Percentiles rank a stretch among this genome's conserved stretches.
phyloP scores from a whole-genome alignment of 1,139 yeast species.

The Hyphopichia wangnamkhiaoensis region DNA sequence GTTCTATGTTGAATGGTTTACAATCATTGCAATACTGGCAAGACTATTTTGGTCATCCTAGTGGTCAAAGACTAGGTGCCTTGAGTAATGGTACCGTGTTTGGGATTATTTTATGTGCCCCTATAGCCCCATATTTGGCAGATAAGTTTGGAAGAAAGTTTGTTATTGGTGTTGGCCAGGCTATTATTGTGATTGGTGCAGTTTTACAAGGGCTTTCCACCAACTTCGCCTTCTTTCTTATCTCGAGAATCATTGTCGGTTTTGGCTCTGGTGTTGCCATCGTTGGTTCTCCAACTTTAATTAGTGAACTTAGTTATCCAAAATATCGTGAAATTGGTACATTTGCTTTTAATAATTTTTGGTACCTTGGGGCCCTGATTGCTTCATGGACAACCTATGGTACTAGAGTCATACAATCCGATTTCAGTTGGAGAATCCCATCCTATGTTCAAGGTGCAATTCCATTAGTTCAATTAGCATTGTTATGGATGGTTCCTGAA shows the following conservation, averaged over 20 bases:
- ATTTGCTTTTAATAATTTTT: slow-evolving; percentile 48
- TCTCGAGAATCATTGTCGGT: slow-evolving; percentile 42
- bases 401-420: slow-evolving; percentile 29
- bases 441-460: slow-evolving; percentile 45
- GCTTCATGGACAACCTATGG: slow-evolving; percentile 60
- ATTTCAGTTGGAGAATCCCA: slow-evolving; percentile 47
- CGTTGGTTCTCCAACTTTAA: slow-evolving; percentile 42
- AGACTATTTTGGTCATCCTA: slow-evolving; percentile 37
- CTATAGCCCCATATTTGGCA: slow-evolving; percentile 22
- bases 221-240: slow-evolving; percentile 39
- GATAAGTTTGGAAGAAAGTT: slow-evolving; percentile 37
- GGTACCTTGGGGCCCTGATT: slow-evolving; percentile 54
- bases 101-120: slow-evolving; percentile 22
- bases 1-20: slow-evolving; percentile 52
- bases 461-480: slow-evolving; percentile 28
- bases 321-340: slow-evolving; percentile 49
- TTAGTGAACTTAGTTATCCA: slow-evolving; percentile 48
- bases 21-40: slow-evolving; percentile 44
- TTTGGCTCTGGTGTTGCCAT: slow-evolving; percentile 38
- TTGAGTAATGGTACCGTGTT: slow-evolving; percentile 35
- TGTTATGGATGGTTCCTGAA: slow-evolving; percentile 43
- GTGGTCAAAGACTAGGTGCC: slow-evolving; percentile 47
- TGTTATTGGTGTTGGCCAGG: slow-evolving; percentile 27
- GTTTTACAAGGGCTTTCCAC: slow-evolving; percentile 44
- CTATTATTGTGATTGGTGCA: slow-evolving; percentile 34